Percentiles rank a stretch among this genome's conserved stretches.
These are phyloP conservation scores for Saccharomyces mikatae DNA, from an alignment of 805 yeast genomes.

Conservation along the genomic window DNA sequence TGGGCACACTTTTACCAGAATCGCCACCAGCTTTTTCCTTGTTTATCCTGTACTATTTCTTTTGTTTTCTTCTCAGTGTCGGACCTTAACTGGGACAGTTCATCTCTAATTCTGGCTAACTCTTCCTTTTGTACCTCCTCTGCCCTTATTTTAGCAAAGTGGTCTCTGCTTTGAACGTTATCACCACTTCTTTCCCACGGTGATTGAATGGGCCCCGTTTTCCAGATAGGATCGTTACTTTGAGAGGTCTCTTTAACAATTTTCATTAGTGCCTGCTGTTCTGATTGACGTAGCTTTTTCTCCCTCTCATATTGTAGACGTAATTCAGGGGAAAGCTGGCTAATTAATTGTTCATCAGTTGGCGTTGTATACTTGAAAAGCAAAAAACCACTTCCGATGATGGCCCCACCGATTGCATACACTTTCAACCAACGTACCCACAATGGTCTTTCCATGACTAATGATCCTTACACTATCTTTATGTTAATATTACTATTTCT, in stretches of 20 bases:
- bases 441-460: slow-evolving; percentile 34
- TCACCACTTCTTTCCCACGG: slow-evolving; percentile 49
- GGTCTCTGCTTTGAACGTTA: slow-evolving; percentile 34
- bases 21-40: slow-evolving; percentile 30
- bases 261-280: slow-evolving; percentile 62
- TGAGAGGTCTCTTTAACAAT: slow-evolving; percentile 55
- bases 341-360: slow-evolving; percentile 70
- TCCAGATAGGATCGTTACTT: slow-evolving; percentile 77
- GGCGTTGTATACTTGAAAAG: slow-evolving; percentile 73
- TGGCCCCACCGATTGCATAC: slow-evolving; percentile 51
- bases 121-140: slow-evolving; percentile 27
- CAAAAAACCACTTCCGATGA: slow-evolving; percentile 65
- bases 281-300: slow-evolving; percentile 51
- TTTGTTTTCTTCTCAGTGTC: slow-evolving; percentile 34
- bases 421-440: slow-evolving; percentile 56
- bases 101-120: slow-evolving; percentile 27
- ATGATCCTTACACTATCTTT: background rate
- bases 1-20: slow-evolving; percentile 12
- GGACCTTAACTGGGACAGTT: slow-evolving; percentile 35
- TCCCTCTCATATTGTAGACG: slow-evolving; percentile 65
- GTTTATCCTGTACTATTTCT: slow-evolving; percentile 20
- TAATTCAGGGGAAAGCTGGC: slow-evolving; percentile 73
- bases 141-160: slow-evolving; percentile 36
- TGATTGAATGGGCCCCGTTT: slow-evolving; percentile 57
- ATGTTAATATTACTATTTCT: background rate